These are phyloP conservation scores for Tetrapisispora nanseiensis DNA, from an alignment of 805 yeast species.

Conservation along the genomic window DNA sequence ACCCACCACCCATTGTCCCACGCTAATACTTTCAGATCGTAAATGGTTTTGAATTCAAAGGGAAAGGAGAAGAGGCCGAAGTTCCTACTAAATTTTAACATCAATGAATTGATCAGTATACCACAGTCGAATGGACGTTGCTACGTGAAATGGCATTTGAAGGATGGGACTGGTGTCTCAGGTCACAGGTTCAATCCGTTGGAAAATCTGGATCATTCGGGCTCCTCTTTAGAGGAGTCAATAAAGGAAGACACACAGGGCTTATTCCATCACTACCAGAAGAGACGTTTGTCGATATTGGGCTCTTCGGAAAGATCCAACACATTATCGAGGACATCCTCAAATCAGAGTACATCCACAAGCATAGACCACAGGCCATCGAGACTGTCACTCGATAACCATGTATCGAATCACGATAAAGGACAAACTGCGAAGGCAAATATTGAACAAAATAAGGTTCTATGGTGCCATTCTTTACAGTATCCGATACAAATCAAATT, in stretches of 20 bases:
- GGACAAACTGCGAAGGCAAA: slow-evolving; percentile 34
- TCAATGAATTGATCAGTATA: slow-evolving; percentile 66
- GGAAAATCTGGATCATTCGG: slow-evolving; percentile 1
- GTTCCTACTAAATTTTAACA: slow-evolving; percentile 48
- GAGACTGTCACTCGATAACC: slow-evolving; percentile 2
- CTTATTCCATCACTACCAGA: background rate
- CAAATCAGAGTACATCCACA: background rate
- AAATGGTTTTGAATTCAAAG: slow-evolving; percentile 10
- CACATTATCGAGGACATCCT: background rate
- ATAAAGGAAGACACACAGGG: background rate
- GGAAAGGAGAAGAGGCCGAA: slow-evolving; percentile 40
- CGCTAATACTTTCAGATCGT: too few species aligned
- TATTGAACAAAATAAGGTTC: slow-evolving; percentile 44
- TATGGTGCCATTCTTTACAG: slow-evolving; percentile 35
- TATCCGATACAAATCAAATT: slow-evolving; percentile 35
- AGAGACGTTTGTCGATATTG: background rate
- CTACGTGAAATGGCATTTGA: slow-evolving; percentile 52
- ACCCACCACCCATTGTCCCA: too few species aligned
- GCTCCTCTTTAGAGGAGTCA: slow-evolving; percentile 17
- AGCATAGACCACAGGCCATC: background rate
- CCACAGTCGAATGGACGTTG: slow-evolving; percentile 71
- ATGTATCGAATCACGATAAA: slow-evolving; percentile 22
- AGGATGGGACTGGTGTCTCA: slow-evolving; percentile 35
- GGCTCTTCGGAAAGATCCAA: background rate
- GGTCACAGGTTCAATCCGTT: slow-evolving; percentile 2